These are phyloP conservation scores for Leccinum subgranulosum DNA, from an alignment of 768 basidiomycete genomes.

Conservation along the genomic window DNA sequence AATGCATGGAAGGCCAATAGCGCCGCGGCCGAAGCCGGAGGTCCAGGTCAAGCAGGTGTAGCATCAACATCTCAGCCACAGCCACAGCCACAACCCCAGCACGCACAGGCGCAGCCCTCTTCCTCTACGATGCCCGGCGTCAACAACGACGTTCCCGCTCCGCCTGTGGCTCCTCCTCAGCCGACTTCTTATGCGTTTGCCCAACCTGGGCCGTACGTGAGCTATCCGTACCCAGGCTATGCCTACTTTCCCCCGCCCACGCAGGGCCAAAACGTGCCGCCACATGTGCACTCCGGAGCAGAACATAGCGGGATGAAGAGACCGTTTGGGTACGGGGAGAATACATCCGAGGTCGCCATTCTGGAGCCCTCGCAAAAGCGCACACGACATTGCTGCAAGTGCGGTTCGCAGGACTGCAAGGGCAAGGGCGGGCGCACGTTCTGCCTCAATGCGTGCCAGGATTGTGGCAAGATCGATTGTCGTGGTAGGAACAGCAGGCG, in stretches of 20 bases:
- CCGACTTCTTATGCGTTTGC: constrained; percentile 30
- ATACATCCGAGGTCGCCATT: constrained; percentile 25
- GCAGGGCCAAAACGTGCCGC: constrained; percentile 20
- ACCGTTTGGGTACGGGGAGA: constrained; percentile 27
- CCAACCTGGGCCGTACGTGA: constrained; percentile 32
- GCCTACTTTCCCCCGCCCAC: constrained; percentile 31
- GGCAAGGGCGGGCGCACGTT: constrained; percentile 77
- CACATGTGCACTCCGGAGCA: constrained; percentile 22
- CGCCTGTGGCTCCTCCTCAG: constrained; percentile 24
- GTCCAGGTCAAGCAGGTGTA: constrained; percentile 20
- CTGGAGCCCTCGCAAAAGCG: constrained; percentile 50
- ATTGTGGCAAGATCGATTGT: constrained; percentile 80
- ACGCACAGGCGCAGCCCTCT: constrained; percentile 7
- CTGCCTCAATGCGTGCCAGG: constrained; percentile 73
- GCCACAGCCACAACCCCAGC: constrained; percentile 9
- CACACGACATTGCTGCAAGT: constrained; percentile 79
- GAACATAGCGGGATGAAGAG: constrained; percentile 30
- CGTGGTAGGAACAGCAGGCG: constrained; percentile 74
- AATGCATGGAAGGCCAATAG: constrained; percentile 64
- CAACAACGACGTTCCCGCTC: constrained; percentile 16
- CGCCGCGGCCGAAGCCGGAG: constrained; percentile 34
- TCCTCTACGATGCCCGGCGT: constrained; percentile 20
- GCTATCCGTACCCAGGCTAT: constrained; percentile 35
- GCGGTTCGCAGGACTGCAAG: constrained; percentile 77
- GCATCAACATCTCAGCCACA: constrained; percentile 18